Evolutionary conservation across 2,329 filamentous ascomycete genomes (phyloP), one percentile per base, ranked within the genome.

Genomic region (Phaeosphaeria sp.): DNA sequence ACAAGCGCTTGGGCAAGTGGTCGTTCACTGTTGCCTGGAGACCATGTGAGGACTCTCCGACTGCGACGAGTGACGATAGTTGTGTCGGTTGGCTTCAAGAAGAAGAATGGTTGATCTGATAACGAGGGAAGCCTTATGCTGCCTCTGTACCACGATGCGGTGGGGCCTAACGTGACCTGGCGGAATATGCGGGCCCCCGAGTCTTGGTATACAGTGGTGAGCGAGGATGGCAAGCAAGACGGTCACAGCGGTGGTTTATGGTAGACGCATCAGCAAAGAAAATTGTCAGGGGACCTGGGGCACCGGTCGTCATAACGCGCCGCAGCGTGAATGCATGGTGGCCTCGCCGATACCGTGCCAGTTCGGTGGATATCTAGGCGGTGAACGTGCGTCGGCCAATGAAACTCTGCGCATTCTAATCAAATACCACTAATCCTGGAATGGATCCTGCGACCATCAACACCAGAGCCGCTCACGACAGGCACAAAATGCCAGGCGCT

Each of bases 151-250:
- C 30, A 36, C 30, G 13, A 36, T 36, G 30, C 30, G 57, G 61
- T 64, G 59, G 63, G 61, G 64, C 60, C 63, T 61, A 69, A 70
- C 65, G 70, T 71, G 64, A 68, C 58, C 63, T 55, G 60, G 59
- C 53, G 61, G 60, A 56, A 60, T 67, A 62, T 60, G 63, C 65
- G 63, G 65, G 55, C 27, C 59, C 60, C 63, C 56, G 36, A 60
- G 54, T 50, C 60, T 65, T 63, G 56, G 63, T 65, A 62, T 36
- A 41, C 54, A 55, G 54, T 54, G 55, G 50, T 54, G 52, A 52
- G 52, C 46, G 54, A 54, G 56, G 62, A 62, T 63, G 58, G 58
- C 61, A 59, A 60, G 52, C 58, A 48, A 57, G 56, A 55, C 58
- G 44, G 30, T 36, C 30, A 36, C 30, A 36, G 13, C 3, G 13